Percentiles rank a stretch among this genome's conserved stretches.
These are phyloP conservation scores for Globisporangium nunn DNA, from an alignment of 352 stramenopile species.

Conservation along the genomic window DNA sequence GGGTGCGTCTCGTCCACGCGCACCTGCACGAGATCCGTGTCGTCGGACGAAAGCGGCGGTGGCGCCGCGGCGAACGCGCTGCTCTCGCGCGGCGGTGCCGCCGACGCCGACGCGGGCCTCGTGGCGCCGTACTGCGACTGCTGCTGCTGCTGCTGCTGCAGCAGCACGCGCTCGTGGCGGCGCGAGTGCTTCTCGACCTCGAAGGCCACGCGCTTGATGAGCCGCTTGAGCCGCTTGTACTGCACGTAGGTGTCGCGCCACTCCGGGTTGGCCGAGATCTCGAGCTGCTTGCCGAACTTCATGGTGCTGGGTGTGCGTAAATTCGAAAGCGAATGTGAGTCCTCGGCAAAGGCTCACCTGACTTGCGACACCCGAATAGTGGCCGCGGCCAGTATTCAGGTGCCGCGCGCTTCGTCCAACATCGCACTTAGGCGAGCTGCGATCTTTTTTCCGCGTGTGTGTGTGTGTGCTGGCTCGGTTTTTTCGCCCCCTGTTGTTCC, in stretches of 20 bases:
- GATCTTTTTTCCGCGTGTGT: too few species aligned
- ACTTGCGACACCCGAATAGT: too few species aligned
- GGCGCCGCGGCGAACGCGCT: background rate
- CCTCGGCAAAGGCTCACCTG: too few species aligned
- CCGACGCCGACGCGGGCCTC: slow-evolving; percentile 4
- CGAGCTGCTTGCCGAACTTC: slow-evolving; percentile 92
- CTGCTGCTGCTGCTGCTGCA: slow-evolving; percentile 33
- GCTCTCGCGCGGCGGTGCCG: slow-evolving; percentile 5
- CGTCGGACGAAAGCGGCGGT: background rate
- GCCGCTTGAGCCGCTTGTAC: slow-evolving; percentile 89
- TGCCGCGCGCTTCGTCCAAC: too few species aligned
- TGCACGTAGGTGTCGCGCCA: slow-evolving; percentile 89
- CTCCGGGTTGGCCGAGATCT: slow-evolving; percentile 84
- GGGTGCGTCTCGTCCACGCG: slow-evolving; percentile 60
- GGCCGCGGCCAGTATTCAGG: too few species aligned
- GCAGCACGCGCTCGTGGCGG: slow-evolving; percentile 64
- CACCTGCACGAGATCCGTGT: slow-evolving; percentile 19
- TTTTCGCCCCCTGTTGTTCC: background rate
- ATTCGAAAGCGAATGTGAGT: background rate
- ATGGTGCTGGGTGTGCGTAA: slow-evolving; percentile 24
- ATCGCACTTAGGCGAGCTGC: too few species aligned
- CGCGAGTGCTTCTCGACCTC: slow-evolving; percentile 77
- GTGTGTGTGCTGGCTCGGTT: too few species aligned
- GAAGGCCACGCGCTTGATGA: slow-evolving; percentile 89
- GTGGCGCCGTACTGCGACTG: slow-evolving; percentile 15